Percentiles rank a stretch among this genome's conserved stretches.
phyloP scores from a whole-genome alignment of 2,329 filamentous ascomycete species.

The Coleophoma cylindrospora region DNA sequence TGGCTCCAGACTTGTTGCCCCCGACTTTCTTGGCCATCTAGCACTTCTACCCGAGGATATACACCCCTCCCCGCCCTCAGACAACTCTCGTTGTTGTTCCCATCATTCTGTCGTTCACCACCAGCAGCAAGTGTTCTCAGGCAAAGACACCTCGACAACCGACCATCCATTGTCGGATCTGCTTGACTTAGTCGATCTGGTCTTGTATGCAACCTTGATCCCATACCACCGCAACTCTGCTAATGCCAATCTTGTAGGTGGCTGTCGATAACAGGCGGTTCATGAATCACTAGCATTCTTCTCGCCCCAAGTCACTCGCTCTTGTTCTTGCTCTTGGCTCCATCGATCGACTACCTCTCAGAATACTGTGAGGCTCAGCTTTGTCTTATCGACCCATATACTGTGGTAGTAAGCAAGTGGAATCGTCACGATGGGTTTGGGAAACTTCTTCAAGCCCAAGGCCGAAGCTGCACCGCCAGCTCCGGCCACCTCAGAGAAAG shows the following conservation, averaged over 20 bases:
- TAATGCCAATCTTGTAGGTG: no score
- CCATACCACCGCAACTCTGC: no score
- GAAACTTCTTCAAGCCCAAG: conserved; percentile 56
- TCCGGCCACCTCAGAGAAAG: conserved; percentile 12
- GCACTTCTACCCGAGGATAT: not conserved
- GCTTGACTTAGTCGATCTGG: no score
- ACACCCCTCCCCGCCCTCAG: not conserved
- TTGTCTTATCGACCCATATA: conserved; percentile 7
- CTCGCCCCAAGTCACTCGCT: conserved; percentile 22
- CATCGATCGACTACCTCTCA: not conserved
- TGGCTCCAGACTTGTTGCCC: not conserved
- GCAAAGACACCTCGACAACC: not conserved
- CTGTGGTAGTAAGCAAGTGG: conserved; percentile 6
- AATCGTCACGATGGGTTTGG: conserved; percentile 49
- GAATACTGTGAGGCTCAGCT: conserved; percentile 10
- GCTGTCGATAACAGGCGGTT: no score
- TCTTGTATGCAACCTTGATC: no score
- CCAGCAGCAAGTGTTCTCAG: not conserved
- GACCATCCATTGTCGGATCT: not conserved
- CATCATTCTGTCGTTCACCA: not conserved
- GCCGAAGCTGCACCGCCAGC: conserved; percentile 25
- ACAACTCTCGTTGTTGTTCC: not conserved
- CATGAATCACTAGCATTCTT: conserved; percentile 14
- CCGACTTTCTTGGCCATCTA: not conserved
- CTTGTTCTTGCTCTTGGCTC: not conserved